Percentiles rank a stretch among this genome's conserved stretches.
These are phyloP conservation scores for Eremochloa ophiuroides DNA, from an alignment of 176 grass and related monocot genomes.

Conservation along the genomic window DNA sequence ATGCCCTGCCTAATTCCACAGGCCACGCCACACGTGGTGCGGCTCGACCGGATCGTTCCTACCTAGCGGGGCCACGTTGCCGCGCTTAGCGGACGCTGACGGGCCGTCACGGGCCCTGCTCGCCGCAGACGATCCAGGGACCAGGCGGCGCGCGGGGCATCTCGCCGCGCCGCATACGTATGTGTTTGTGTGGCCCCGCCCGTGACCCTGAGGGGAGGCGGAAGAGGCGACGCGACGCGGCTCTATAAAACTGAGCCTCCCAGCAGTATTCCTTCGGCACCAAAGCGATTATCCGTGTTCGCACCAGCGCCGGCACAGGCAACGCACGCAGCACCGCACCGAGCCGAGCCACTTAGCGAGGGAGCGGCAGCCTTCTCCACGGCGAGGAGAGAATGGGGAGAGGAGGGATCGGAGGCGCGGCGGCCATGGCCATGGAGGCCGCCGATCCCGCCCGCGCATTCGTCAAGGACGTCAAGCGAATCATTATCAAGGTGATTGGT, in stretches of 20 bases:
- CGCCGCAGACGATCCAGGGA: conserved; percentile 24
- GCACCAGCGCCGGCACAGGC: conserved; percentile 2
- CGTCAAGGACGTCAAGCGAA: conserved; percentile 66
- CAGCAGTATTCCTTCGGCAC: neutral
- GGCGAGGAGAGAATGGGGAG: conserved; percentile 32
- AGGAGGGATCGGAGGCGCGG: conserved; percentile 37
- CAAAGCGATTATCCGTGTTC: conserved; percentile 9
- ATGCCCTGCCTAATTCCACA: neutral
- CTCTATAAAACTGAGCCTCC: conserved; percentile 15
- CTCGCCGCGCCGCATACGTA: conserved; percentile 11
- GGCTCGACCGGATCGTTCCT: neutral
- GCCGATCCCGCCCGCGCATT: conserved; percentile 63
- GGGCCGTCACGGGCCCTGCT: conserved; percentile 14
- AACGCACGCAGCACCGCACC: neutral
- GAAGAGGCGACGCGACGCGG: conserved; percentile 27
- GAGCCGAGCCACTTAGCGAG: neutral
- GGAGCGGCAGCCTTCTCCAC: neutral
- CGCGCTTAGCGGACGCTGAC: neutral
- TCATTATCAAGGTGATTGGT: conserved; percentile 67
- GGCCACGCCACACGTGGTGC: neutral
- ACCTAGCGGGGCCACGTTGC: neutral
- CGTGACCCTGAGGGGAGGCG: neutral
- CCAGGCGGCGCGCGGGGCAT: neutral
- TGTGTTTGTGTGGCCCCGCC: neutral
- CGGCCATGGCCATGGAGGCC: conserved; percentile 37